Evolutionary conservation across 2,329 filamentous ascomycete species (phyloP), one percentile per base, ranked within the genome.

Genomic region (Claviceps fusiformis): DNA sequence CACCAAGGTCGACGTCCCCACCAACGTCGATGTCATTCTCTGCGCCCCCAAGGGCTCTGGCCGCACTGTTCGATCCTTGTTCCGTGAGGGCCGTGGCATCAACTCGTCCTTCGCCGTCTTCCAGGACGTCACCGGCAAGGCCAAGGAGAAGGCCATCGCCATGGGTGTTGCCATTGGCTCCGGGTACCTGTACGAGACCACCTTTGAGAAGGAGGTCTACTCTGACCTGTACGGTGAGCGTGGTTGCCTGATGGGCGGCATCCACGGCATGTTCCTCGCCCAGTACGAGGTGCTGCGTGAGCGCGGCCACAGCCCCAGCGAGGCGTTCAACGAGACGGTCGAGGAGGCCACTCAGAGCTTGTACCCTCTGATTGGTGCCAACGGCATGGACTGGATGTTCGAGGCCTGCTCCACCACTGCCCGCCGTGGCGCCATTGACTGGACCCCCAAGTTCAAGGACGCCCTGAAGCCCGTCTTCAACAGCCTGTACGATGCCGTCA

Each of bases 341-440:
- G 93, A 98, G 83, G 93, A 98, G 83, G 93, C 93, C 62, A 98
- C 93, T 54, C 93, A 98, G 83, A 89, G 83, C 63, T 81, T 98
- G 70, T 98, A 98, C 83, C 93, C 93, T 62, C 82, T 98, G 70
- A 98, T 98, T 69, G 93, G 92, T 70, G 83, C 82, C 76, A 87
- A 97, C 77, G 93, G 93, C 70, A 97, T 98, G 93, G 93, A 98
- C 81, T 98, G 95, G 90, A 98, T 98, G 93, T 98, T 95, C 80
- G 91, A 92, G 73, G 93, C 93, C 64, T 98, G 93, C 87, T 97
- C 92, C 61, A 98, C 93, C 71, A 98, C 93, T 57, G 93, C 93
- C 70, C 89, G 93, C 70, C 91, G 93, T 71, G 93, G 93, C 75
- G 93, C 93, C 76, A 95, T 98, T 71, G 93, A 98, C 83, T 98